These are phyloP conservation scores for Lactarius tabidus DNA, from an alignment of 768 basidiomycete species.

Conservation along the genomic window DNA sequence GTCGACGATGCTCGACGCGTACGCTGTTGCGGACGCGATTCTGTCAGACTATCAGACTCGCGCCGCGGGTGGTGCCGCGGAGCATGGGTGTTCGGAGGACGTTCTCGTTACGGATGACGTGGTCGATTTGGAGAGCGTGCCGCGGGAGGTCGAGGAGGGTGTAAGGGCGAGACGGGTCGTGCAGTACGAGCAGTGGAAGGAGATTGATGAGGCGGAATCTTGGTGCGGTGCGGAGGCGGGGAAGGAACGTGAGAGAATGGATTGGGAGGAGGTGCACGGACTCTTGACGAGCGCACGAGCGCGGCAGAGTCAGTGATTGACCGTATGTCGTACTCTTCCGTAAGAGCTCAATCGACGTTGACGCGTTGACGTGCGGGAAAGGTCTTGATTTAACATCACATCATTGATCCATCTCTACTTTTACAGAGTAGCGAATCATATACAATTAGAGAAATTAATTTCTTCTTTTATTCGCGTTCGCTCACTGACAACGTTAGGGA, in stretches of 20 bases:
- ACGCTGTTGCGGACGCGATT: conserved; percentile 69
- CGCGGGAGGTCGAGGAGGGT: conserved; percentile 45
- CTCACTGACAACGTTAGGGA: background rate
- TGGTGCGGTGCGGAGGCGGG: conserved; percentile 49
- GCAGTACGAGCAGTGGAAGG: conserved; percentile 70
- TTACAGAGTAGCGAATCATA: background rate
- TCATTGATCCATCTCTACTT: background rate
- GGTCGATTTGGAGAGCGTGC: conserved; percentile 40
- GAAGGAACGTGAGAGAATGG: conserved; percentile 77
- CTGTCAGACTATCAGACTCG: conserved; percentile 58
- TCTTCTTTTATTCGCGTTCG: background rate
- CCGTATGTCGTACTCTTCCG: too few species aligned
- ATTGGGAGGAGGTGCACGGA: conserved; percentile 53
- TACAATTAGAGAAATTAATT: background rate
- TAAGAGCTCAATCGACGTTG: too few species aligned
- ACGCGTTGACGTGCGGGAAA: too few species aligned
- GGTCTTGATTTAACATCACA: background rate
- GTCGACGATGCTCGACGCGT: conserved; percentile 90
- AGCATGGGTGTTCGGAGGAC: conserved; percentile 10
- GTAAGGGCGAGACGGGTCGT: conserved; percentile 45
- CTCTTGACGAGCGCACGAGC: conserved; percentile 27
- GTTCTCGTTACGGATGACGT: conserved; percentile 35
- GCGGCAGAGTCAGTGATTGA: background rate
- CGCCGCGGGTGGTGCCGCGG: conserved; percentile 4
- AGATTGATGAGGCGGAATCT: conserved; percentile 68